phyloP scores from a whole-genome alignment of 2,329 filamentous ascomycete species.

The Xylariaceae sp. region DNA sequence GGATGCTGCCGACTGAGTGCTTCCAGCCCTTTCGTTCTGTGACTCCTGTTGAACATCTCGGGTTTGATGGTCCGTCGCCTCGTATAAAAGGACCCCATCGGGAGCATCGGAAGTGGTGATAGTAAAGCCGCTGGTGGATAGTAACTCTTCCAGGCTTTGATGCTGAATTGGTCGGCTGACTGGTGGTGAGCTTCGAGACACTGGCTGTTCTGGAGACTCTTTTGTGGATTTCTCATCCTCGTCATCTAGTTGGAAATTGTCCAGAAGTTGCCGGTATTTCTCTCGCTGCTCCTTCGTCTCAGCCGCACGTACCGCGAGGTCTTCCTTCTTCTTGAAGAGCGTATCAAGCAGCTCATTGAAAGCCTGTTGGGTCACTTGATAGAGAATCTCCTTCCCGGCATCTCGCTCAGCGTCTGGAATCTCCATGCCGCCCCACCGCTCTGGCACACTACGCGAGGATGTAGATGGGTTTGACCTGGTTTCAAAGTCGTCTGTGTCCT shows the following conservation, averaged over 20 bases:
- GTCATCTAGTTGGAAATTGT: constrained; percentile 48
- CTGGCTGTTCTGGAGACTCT: constrained; percentile 21
- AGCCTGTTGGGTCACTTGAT: constrained; percentile 88
- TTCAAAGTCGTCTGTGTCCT: constrained; percentile 74
- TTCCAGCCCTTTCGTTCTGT: background rate
- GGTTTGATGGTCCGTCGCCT: background rate
- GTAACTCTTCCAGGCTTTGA: constrained; percentile 48
- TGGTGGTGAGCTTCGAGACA: constrained; percentile 9
- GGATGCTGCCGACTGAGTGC: background rate
- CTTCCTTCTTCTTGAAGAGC: constrained; percentile 83
- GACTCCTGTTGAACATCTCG: background rate
- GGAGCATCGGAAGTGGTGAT: constrained; percentile 40
- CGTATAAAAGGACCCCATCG: constrained; percentile 24
- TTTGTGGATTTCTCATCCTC: constrained; percentile 31
- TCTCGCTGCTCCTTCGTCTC: constrained; percentile 68
- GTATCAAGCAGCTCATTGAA: constrained; percentile 91
- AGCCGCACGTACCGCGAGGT: constrained; percentile 72
- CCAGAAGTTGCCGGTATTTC: constrained; percentile 58
- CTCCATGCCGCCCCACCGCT: constrained; percentile 79
- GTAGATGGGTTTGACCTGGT: constrained; percentile 74
- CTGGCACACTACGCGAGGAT: constrained; percentile 74
- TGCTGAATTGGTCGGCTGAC: constrained; percentile 31
- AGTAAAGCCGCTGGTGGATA: constrained; percentile 54
- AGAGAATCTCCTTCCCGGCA: constrained; percentile 85
- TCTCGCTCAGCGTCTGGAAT: constrained; percentile 82